Evolutionary conservation across 202 grass and related monocot genomes (phyloP), one percentile per base, ranked within the genome.

Genomic region (Eragrostis tef): DNA sequence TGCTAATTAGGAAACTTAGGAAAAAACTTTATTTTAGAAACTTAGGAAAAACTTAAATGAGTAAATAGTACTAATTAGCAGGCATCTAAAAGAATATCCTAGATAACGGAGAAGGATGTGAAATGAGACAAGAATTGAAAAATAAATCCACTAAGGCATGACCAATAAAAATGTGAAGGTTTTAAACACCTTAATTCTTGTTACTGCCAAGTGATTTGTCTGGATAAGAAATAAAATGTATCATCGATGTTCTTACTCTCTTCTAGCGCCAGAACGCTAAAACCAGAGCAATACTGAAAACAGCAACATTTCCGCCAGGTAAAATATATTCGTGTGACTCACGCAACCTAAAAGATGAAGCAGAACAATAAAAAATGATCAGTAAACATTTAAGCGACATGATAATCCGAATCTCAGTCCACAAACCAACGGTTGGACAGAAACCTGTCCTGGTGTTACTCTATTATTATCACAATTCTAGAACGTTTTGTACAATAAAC

Each of bases 191-290:
- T 43, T 43, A 43, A 43, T 43, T 5, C 42, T 43, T 43, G 42
- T 43, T 5, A 6, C 9, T 43, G 42, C 4, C 42, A 43, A 43
- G 42, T 43, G 6, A 43, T 43, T 43, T 43, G 42, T 0, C 42
- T 43, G 42, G 9, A n/a, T n/a, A n/a, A n/a, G n/a, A n/a, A n/a
- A n/a, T n/a, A n/a, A n/a, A n/a, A n/a, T n/a, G n/a, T n/a, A n/a
- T n/a, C 27, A 19, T 29, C 24, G 20, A 81, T 21, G 47, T n/a
- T 57, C 71, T 65, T 90, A 88, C 83, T 83, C 65, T 80, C 77
- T 94, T 77, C 89, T 94, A 94, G 64, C 87, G 94, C 87, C 87
- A 85, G 67, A 97, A 77, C 75, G 91, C 94, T 45, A 97, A 76
- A 29, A 94, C 39, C 16, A 90, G 51, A 47, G 89, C 94, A 80